A percentile compares a stretch with the other conserved stretches of the same genome.
These are phyloP conservation scores for Verticillium zaregamsianum DNA, from an alignment of 2,329 filamentous ascomycete species.

Conservation along the genomic window DNA sequence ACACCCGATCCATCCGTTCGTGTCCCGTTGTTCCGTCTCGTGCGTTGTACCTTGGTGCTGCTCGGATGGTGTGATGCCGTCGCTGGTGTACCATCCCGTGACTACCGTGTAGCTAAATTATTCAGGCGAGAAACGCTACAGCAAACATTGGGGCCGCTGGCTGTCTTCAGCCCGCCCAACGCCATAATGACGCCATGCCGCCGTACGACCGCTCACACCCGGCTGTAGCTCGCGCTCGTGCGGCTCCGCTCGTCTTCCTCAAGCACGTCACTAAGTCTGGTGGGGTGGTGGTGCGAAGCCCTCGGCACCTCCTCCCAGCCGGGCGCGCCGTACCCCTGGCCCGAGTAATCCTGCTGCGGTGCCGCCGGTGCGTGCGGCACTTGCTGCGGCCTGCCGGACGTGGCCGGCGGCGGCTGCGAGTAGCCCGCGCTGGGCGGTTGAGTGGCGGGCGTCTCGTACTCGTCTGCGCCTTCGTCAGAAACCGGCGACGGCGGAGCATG, in stretches of 20 bases:
- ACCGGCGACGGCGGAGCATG: constrained; percentile 39
- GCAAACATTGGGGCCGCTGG: not conserved
- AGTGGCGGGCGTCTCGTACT: constrained; percentile 52
- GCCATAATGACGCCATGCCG: not conserved
- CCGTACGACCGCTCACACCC: constrained; percentile 15
- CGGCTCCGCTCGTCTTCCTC: constrained; percentile 79
- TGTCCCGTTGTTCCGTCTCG: not conserved
- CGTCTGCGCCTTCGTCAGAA: constrained; percentile 51
- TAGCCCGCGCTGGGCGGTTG: constrained; percentile 29
- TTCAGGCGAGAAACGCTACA: not conserved
- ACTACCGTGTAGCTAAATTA: not conserved
- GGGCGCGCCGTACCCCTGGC: constrained; percentile 60
- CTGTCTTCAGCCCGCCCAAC: not conserved
- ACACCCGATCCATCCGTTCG: not conserved
- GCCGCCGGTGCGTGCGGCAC: constrained; percentile 11
- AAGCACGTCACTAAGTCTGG: constrained; percentile 81
- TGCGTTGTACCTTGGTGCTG: not conserved
- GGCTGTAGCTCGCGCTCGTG: constrained; percentile 65
- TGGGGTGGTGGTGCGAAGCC: constrained; percentile 73
- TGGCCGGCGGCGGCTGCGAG: constrained; percentile 21
- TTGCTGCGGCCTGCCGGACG: constrained; percentile 27
- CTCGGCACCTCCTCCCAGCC: constrained; percentile 74
- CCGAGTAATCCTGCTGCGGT: constrained; percentile 56
- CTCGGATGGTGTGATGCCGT: not conserved
- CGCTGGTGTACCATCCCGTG: not conserved